Conservation (phyloP, 2,329 filamentous ascomycete species). For the Pseudogymnoascus verrucosus region DNA sequence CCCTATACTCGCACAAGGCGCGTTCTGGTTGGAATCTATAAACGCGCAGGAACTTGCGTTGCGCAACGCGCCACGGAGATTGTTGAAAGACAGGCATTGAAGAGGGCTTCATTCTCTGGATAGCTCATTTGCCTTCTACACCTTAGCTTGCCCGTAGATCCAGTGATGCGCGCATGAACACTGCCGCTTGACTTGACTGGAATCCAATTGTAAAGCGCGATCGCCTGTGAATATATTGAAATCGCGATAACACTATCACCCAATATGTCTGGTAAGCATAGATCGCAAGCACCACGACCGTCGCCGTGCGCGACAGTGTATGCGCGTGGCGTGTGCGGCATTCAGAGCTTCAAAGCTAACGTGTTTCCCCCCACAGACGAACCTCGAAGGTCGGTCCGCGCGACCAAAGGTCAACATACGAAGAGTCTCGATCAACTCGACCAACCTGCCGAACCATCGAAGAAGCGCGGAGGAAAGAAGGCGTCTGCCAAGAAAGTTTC, state of each 20-base stretch:
- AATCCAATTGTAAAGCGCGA: slow-evolving; percentile 23
- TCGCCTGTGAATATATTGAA: slow-evolving; percentile 18
- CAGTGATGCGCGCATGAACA: slow-evolving; percentile 26
- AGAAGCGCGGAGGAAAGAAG: slow-evolving; percentile 47
- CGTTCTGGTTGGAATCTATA: not conserved
- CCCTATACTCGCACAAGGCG: not conserved
- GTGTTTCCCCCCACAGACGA: slow-evolving; percentile 47
- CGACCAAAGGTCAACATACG: slow-evolving; percentile 91
- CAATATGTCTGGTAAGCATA: slow-evolving; percentile 55
- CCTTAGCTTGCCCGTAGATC: slow-evolving; percentile 27
- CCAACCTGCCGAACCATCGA: slow-evolving; percentile 44
- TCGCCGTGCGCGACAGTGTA: not conserved
- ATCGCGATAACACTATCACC: slow-evolving; percentile 11
- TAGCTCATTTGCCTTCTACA: slow-evolving; percentile 20
- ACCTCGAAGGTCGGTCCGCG: slow-evolving; percentile 86
- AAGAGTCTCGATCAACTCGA: slow-evolving; percentile 78
- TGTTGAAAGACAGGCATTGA: slow-evolving; percentile 7
- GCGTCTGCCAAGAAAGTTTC: slow-evolving; percentile 28
- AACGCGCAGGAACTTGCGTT: slow-evolving; percentile 4
- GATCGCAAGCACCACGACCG: not conserved
- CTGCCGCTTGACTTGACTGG: slow-evolving; percentile 25
- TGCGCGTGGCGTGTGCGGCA: not conserved
- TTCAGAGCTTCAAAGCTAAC: slow-evolving; percentile 18
- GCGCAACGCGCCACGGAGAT: slow-evolving; percentile 7
- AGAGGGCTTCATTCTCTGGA: slow-evolving; percentile 14